A percentile compares a stretch with the other conserved stretches of the same genome.
Evolutionary conservation across 176 grass and related monocot species (phyloP).

Genomic region (Oryza punctata): DNA sequence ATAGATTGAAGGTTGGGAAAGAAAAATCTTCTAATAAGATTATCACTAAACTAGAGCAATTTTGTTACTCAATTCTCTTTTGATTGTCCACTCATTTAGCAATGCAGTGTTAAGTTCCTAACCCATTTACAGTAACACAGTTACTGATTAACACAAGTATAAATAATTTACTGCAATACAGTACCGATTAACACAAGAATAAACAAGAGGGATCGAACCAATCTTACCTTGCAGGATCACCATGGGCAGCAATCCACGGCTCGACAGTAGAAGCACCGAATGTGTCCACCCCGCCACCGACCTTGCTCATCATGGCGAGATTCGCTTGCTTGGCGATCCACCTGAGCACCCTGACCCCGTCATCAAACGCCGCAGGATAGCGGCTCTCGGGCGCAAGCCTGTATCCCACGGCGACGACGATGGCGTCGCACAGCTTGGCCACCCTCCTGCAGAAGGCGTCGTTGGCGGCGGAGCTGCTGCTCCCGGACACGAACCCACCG

Average conservation of each 20-base stretch:
- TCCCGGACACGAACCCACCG: constrained; percentile 73
- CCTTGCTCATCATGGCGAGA: constrained; percentile 62
- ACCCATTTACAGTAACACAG: not conserved
- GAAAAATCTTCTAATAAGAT: too few species aligned
- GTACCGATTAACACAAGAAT: not conserved
- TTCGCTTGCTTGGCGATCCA: constrained; percentile 93
- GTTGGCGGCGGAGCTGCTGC: constrained; percentile 67
- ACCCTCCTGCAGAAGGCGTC: constrained; percentile 88
- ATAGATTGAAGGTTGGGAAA: not conserved
- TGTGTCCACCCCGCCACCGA: constrained; percentile 51
- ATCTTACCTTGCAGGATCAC: constrained; percentile 76
- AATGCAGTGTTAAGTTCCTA: not conserved
- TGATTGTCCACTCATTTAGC: not conserved
- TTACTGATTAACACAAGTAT: not conserved
- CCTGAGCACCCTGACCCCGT: constrained; percentile 75
- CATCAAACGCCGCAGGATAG: constrained; percentile 86
- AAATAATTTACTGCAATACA: not conserved
- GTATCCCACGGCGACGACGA: constrained; percentile 78
- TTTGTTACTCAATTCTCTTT: not conserved
- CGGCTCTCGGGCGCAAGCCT: constrained; percentile 80
- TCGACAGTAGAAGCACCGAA: constrained; percentile 79
- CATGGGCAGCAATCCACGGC: constrained; percentile 87
- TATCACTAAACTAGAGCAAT: too few species aligned
- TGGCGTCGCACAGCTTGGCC: constrained; percentile 78
- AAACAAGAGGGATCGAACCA: not conserved